Percentiles rank a stretch among this genome's conserved stretches.
Conservation (phyloP, 108 stramenopile genomes). For the Cyclostephanos invisitatus region DNA sequence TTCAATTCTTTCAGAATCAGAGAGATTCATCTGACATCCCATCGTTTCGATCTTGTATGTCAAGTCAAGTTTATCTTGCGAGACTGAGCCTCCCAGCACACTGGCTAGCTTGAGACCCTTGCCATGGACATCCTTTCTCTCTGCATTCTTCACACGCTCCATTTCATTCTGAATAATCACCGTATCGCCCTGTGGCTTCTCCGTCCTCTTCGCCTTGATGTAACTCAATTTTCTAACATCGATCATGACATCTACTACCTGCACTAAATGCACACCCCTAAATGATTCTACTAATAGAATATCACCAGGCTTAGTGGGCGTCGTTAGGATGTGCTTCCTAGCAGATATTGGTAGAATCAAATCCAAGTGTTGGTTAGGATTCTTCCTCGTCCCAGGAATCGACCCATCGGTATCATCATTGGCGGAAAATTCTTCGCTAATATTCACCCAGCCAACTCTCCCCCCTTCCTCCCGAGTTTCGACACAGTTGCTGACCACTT, state of each 20-base stretch:
- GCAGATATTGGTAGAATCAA: conserved; percentile 50
- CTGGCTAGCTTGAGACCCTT: conserved; percentile 35
- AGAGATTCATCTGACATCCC: conserved; percentile 98
- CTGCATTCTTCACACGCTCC: conserved; percentile 21
- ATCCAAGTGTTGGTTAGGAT: conserved; percentile 75
- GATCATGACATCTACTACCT: conserved; percentile 87
- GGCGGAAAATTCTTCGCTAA: conserved; percentile 29
- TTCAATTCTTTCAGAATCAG: conserved; percentile 96
- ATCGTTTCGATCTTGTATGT: conserved; percentile 87
- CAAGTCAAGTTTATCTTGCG: conserved; percentile 37
- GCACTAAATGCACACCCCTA: conserved; percentile 80
- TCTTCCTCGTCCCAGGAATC: conserved; percentile 12
- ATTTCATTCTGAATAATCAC: conserved; percentile 33
- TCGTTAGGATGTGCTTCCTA: conserved; percentile 35
- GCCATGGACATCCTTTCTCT: neutral
- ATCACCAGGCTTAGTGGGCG: conserved; percentile 60
- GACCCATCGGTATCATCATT: neutral
- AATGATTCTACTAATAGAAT: conserved; percentile 44
- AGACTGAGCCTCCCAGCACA: conserved; percentile 49
- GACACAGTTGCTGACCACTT: conserved; percentile 50
- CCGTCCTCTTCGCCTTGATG: conserved; percentile 48
- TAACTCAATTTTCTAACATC: conserved; percentile 84
- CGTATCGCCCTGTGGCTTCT: conserved; percentile 14
- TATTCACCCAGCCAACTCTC: conserved; percentile 56
- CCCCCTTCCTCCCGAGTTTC: conserved; percentile 60